phyloP scores from a whole-genome alignment of 306 rosid genomes.

The Casuarina glauca region DNA sequence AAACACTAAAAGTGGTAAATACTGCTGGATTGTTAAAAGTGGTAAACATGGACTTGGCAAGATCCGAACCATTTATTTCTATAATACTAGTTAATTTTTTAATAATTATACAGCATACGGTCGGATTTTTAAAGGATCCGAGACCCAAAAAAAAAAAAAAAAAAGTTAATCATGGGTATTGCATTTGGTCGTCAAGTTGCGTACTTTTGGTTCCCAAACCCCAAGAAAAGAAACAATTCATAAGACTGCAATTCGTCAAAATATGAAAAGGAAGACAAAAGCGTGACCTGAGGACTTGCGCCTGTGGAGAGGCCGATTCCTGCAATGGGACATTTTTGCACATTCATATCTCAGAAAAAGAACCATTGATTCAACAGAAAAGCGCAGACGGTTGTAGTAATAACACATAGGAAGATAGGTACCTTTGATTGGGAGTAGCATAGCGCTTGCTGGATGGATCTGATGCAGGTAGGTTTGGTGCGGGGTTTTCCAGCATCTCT shows the following conservation, averaged over 20 bases:
- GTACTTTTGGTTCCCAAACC: too few species aligned
- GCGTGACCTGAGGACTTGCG: constrained; percentile 67
- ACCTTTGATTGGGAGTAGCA: constrained; percentile 80
- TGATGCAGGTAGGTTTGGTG: constrained; percentile 34
- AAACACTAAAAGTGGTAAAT: too few species aligned
- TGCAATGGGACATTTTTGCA: constrained; percentile 20
- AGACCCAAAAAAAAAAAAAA: too few species aligned
- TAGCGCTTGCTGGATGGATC: constrained; percentile 51
- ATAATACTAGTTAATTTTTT: too few species aligned
- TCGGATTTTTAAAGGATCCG: too few species aligned
- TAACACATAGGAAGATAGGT: neutral
- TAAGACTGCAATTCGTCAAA: neutral
- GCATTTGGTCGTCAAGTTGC: too few species aligned
- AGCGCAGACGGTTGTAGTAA: neutral
- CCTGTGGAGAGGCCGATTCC: constrained; percentile 58
- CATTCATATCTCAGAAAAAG: neutral
- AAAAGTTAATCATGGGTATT: too few species aligned
- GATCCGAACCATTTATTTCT: too few species aligned
- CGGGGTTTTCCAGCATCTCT: constrained; percentile 56
- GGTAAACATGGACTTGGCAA: too few species aligned
- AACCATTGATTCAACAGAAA: neutral
- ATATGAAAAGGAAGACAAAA: neutral
- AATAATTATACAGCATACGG: too few species aligned
- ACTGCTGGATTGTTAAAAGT: too few species aligned
- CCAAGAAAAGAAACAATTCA: too few species aligned